phyloP scores from a whole-genome alignment of 2,329 filamentous ascomycete species.

The Cytospora piceae region DNA sequence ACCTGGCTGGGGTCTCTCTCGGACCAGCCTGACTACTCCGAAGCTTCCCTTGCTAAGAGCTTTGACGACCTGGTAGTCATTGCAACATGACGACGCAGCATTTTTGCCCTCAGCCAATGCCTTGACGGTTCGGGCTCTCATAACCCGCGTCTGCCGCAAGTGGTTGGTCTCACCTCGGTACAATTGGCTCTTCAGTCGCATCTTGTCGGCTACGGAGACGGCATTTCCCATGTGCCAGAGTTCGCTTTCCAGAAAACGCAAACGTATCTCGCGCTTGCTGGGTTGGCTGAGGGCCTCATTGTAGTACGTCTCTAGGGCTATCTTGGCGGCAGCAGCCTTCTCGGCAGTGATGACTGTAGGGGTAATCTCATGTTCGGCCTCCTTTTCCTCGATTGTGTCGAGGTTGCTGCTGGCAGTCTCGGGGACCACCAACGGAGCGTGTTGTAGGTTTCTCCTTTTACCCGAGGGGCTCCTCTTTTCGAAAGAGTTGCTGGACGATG shows the following conservation, averaged over 20 bases:
- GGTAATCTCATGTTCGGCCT: conserved; percentile 32
- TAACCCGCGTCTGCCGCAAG: conserved; percentile 70
- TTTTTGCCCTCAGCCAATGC: conserved; percentile 18
- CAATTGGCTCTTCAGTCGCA: conserved; percentile 61
- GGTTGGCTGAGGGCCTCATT: conserved; percentile 65
- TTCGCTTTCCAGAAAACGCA: conserved; percentile 64
- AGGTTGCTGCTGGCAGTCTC: conserved; percentile 37
- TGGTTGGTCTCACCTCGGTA: conserved; percentile 70
- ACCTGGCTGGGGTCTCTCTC: conserved; percentile 55
- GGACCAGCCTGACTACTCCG: conserved; percentile 85
- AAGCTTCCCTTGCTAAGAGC: conserved; percentile 93
- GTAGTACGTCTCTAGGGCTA: conserved; percentile 85
- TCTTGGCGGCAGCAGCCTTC: conserved; percentile 76
- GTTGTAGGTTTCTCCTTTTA: conserved; percentile 33
- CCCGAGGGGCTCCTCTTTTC: conserved; percentile 36
- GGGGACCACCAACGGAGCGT: conserved; percentile 15
- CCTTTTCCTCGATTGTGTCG: conserved; percentile 42
- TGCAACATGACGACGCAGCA: conserved; percentile 25
- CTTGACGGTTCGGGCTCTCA: conserved; percentile 63
- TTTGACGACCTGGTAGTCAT: conserved; percentile 79
- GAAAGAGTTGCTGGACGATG: conserved; percentile 37
- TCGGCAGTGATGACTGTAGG: conserved; percentile 68
- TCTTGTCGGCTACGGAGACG: conserved; percentile 59
- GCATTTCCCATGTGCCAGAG: conserved; percentile 57
- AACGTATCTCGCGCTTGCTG: conserved; percentile 64